A percentile compares a stretch with the other conserved stretches of the same genome.
Conservation (phyloP, 441 rosid genomes). For the Gossypium schwendimanii region DNA sequence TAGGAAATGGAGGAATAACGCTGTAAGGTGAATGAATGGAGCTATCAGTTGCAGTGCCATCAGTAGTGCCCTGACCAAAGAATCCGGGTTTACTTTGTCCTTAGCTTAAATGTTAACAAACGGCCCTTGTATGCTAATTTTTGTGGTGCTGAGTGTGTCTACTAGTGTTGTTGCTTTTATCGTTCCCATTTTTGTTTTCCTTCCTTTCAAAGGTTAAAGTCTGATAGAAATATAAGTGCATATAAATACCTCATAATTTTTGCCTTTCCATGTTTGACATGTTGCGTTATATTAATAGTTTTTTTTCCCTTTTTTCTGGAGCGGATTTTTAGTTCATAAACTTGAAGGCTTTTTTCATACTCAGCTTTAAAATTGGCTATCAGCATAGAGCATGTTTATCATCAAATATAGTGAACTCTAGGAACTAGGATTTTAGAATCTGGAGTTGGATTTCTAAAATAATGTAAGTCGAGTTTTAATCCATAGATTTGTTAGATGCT, state of each 20-base stretch:
- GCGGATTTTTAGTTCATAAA: slow-evolving; percentile 13
- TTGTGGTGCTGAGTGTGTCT: slow-evolving; percentile 30
- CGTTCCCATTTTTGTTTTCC: slow-evolving; percentile 2
- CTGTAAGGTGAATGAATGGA: slow-evolving; percentile 18
- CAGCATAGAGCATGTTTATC: no score
- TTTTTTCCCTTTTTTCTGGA: background rate
- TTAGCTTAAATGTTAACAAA: slow-evolving; percentile 15
- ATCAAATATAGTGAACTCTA: no score
- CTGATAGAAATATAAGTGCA: slow-evolving; percentile 31
- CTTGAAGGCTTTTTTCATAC: background rate
- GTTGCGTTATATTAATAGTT: background rate
- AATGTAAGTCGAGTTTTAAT: no score
- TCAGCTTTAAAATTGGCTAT: no score
- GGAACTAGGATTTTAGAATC: no score
- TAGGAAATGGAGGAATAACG: slow-evolving; percentile 51
- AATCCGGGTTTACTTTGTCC: slow-evolving; percentile 33
- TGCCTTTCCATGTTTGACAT: slow-evolving; percentile 22
- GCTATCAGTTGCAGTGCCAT: slow-evolving; percentile 12
- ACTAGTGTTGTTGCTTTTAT: slow-evolving; percentile 9
- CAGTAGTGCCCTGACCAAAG: slow-evolving; percentile 22
- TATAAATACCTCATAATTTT: slow-evolving; percentile 26
- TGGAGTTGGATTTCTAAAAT: no score
- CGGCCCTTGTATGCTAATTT: slow-evolving; percentile 33
- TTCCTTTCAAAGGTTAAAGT: slow-evolving; percentile 9
- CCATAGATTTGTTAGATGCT: no score